A percentile compares a stretch with the other conserved stretches of the same genome.
phyloP scores from a whole-genome alignment of 2,329 filamentous ascomycete species.

The Aspergillus sp. region DNA sequence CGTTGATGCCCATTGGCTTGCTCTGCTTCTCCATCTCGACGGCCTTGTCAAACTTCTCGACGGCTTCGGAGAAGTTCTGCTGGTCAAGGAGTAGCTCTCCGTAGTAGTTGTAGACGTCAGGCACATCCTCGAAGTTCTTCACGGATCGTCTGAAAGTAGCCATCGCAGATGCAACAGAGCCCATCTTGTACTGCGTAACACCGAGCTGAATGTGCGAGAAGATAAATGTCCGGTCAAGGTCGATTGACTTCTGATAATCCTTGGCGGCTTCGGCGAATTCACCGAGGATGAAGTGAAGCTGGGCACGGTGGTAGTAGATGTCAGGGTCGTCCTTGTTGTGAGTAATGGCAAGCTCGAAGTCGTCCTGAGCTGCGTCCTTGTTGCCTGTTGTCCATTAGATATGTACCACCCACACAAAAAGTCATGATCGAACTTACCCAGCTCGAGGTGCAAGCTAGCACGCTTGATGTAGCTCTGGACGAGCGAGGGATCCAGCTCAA shows the following conservation, averaged over 20 bases:
- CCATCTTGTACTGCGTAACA: conserved; percentile 99
- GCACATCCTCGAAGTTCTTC: conserved; percentile 96
- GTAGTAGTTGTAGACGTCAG: conserved; percentile 99
- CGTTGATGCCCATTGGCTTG: conserved; percentile 95
- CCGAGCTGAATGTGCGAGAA: conserved; percentile 99
- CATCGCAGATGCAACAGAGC: conserved; percentile 95
- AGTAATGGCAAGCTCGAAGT: conserved; percentile 81
- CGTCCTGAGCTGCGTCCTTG: conserved; percentile 79
- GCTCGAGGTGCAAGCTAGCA: conserved; percentile 94
- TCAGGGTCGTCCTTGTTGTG: conserved; percentile 90
- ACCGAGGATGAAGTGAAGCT: conserved; percentile 95
- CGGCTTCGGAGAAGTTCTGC: conserved; percentile 90
- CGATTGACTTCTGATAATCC: conserved; percentile 99
- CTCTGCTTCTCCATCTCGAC: conserved; percentile 97
- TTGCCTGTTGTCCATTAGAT: conserved; percentile 58
- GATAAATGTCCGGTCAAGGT: conserved; percentile 93
- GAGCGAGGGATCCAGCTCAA: conserved; percentile 81
- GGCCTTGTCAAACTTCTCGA: conserved; percentile 98
- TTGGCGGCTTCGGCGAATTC: conserved; percentile 93
- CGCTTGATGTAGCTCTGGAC: conserved; percentile 99
- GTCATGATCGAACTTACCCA: conserved; percentile 57
- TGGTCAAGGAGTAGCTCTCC: conserved; percentile 96
- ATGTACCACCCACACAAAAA: not conserved
- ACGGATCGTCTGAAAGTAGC: conserved; percentile 95
- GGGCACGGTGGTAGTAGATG: conserved; percentile 98